phyloP scores from a whole-genome alignment of 2,329 filamentous ascomycete genomes.

The Talaromyces sp. region DNA sequence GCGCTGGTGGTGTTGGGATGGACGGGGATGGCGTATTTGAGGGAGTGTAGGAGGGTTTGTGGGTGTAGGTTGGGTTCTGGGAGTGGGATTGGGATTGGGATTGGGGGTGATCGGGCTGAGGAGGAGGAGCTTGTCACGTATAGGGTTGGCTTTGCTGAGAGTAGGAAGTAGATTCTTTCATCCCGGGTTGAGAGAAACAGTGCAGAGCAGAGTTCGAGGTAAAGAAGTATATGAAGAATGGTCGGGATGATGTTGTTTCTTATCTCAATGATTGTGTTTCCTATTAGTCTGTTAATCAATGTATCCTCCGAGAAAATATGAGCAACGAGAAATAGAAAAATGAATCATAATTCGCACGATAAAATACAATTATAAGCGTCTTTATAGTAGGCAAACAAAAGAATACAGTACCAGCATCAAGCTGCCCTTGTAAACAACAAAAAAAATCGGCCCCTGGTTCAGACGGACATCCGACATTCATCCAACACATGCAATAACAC shows the following conservation, averaged over 20 bases:
- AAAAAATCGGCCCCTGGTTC: not conserved
- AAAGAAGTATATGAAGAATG: not conserved
- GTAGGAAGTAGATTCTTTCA: no score
- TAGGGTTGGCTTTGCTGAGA: not conserved
- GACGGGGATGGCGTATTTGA: slow-evolving; percentile 11
- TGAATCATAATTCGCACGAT: slow-evolving; percentile 16
- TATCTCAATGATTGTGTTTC: not conserved
- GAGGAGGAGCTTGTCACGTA: not conserved
- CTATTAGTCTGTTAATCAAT: not conserved
- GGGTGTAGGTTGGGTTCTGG: not conserved
- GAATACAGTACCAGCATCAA: slow-evolving; percentile 18
- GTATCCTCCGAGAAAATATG: not conserved
- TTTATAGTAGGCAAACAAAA: slow-evolving; percentile 11
- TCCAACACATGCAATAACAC: slow-evolving; percentile 7
- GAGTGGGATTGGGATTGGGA: not conserved
- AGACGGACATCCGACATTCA: slow-evolving; percentile 9
- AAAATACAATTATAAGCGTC: slow-evolving; percentile 21
- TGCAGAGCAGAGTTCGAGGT: not conserved
- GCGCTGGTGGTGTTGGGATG: not conserved
- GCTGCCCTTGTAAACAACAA: slow-evolving; percentile 18
- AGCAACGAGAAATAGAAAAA: not conserved
- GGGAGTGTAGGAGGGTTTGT: slow-evolving; percentile 2
- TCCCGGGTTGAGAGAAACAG: no score
- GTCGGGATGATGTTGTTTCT: not conserved
- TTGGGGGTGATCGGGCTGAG: not conserved